A percentile compares a stretch with the other conserved stretches of the same genome.
phyloP scores from a whole-genome alignment of 1,284 basidiomycete genomes.

The Neotropicomus parvogracilis region DNA sequence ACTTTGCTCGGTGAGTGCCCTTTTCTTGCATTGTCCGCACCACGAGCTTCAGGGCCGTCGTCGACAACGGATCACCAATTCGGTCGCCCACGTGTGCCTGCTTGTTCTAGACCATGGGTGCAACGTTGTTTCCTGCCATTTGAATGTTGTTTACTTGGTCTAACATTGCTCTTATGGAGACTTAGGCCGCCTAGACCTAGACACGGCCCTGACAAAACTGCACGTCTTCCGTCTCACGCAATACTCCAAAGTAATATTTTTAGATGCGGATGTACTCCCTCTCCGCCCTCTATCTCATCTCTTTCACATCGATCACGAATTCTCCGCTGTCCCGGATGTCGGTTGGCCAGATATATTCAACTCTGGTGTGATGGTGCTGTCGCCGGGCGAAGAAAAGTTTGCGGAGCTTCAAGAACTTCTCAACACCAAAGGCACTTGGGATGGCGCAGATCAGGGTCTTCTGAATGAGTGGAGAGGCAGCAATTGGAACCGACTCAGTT shows the following conservation, averaged over 20 bases:
- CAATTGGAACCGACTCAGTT: conserved; percentile 89
- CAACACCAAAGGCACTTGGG: conserved; percentile 83
- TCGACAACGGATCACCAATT: conserved; percentile 5
- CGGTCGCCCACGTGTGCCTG: conserved; percentile 8
- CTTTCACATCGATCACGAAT: conserved; percentile 73
- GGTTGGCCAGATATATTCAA: conserved; percentile 99
- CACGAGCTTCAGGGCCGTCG: neutral
- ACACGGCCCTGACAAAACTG: conserved; percentile 90
- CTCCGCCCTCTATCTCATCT: conserved; percentile 84
- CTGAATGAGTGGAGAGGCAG: conserved; percentile 90
- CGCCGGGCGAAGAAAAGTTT: conserved; percentile 82
- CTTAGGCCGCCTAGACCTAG: conserved; percentile 88
- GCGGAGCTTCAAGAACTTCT: conserved; percentile 67
- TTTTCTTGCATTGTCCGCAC: conserved; percentile 1
- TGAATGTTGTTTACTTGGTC: conserved; percentile 12
- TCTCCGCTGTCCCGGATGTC: conserved; percentile 90
- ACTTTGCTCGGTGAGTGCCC: conserved; percentile 69
- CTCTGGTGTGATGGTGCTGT: conserved; percentile 88
- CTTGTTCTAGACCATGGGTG: conserved; percentile 7
- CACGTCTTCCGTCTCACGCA: conserved; percentile 90
- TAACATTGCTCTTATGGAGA: conserved; percentile 16
- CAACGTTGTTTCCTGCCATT: conserved; percentile 25
- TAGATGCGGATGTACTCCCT: conserved; percentile 95
- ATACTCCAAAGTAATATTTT: conserved; percentile 87
- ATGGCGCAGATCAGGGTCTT: conserved; percentile 95